These are phyloP conservation scores for Penicillium sp. DNA, from an alignment of 2,329 filamentous ascomycete species.

Conservation along the genomic window DNA sequence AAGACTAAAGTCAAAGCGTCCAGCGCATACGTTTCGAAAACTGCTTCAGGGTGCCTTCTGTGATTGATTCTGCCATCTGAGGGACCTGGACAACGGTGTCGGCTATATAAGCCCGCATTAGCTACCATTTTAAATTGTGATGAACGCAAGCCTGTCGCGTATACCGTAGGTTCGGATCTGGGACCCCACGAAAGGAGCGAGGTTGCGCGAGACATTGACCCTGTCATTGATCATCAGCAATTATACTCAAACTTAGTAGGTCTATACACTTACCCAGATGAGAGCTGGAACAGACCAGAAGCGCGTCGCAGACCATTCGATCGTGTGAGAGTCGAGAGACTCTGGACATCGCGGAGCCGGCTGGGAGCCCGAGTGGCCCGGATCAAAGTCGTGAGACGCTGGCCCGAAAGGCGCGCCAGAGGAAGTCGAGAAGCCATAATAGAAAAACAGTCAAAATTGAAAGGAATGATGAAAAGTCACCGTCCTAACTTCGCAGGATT, in stretches of 20 bases:
- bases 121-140: conserved; percentile 1
- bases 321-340: conserved; percentile 27
- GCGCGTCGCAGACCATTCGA: conserved; percentile 20
- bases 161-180: conserved; percentile 41
- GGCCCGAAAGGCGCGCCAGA: conserved; percentile 34
- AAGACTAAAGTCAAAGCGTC: background rate
- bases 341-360: conserved; percentile 24
- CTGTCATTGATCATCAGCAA: conserved; percentile 15
- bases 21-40: conserved; percentile 69
- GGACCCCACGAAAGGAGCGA: conserved; percentile 28
- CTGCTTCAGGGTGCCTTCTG: conserved; percentile 93
- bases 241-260: background rate
- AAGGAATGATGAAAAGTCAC: background rate
- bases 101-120: conserved; percentile 47
- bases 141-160: background rate
- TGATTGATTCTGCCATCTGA: conserved; percentile 98
- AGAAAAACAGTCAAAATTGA: conserved; percentile 4
- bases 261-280: conserved; percentile 24
- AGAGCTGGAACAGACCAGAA: conserved; percentile 27
- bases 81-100: conserved; percentile 90
- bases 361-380: conserved; percentile 28
- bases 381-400: conserved; percentile 31
- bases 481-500: background rate
- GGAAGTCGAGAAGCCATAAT: conserved; percentile 43
- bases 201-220: conserved; percentile 26